phyloP scores from a whole-genome alignment of 345 rosid genomes.

The Geranium rotundifolium region DNA sequence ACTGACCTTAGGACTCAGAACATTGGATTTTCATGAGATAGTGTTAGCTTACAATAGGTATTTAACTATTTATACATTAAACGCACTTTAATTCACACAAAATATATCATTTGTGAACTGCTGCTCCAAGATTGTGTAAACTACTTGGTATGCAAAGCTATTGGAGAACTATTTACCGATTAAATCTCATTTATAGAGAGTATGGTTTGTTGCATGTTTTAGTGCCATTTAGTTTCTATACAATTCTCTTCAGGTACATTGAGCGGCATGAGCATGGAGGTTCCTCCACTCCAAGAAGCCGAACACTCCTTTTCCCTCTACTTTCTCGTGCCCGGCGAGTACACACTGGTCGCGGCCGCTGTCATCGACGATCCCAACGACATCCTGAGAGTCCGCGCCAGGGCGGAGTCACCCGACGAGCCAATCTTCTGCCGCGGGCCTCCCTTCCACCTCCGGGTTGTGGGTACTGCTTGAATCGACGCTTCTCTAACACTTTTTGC shows the following conservation, averaged over 20 bases:
- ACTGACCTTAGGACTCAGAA: no score
- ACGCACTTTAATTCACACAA: no score
- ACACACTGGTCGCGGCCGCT: constrained; percentile 76
- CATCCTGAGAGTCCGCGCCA: constrained; percentile 75
- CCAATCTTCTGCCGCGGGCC: constrained; percentile 94
- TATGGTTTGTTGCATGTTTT: no score
- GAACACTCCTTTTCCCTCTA: constrained; percentile 69
- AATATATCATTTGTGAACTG: no score
- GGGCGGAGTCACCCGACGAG: constrained; percentile 55
- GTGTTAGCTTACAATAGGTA: no score
- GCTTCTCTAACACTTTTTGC: no score
- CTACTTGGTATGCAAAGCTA: no score
- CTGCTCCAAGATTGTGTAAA: no score
- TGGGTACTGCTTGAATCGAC: constrained; percentile 39
- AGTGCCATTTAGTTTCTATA: background rate
- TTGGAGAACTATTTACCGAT: no score
- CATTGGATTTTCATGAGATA: no score
- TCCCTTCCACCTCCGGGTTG: constrained; percentile 64
- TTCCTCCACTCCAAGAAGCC: constrained; percentile 62
- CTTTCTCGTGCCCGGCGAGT: constrained; percentile 92
- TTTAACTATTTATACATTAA: no score
- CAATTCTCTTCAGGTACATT: constrained; percentile 46
- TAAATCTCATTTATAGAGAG: no score
- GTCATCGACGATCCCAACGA: constrained; percentile 78
- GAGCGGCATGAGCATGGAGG: constrained; percentile 65